Evolutionary conservation across 306 rosid genomes (phyloP).

Genomic region (Lathyrus sativus): DNA sequence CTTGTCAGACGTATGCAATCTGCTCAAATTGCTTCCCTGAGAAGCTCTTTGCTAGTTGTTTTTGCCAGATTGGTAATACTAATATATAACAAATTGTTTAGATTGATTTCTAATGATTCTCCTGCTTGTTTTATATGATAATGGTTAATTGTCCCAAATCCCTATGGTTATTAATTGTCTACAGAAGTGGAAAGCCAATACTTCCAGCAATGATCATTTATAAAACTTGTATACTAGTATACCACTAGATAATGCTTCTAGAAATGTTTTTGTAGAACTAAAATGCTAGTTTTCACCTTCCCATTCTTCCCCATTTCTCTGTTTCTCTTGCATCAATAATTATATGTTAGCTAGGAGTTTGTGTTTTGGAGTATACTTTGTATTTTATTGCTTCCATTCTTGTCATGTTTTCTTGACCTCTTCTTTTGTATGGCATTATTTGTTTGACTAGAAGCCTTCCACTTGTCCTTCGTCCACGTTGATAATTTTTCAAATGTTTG

Average conservation of each 20-base stretch:
- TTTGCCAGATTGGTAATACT: slow-evolving; percentile 86
- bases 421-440: slow-evolving; percentile 12
- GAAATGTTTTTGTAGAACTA: slow-evolving; percentile 9
- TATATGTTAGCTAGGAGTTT: background rate
- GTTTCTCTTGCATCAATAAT: slow-evolving; percentile 18
- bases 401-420: slow-evolving; percentile 10
- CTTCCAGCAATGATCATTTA: slow-evolving; percentile 19
- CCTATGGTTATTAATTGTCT: slow-evolving; percentile 16
- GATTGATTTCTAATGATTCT: slow-evolving; percentile 27
- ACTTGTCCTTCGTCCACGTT: background rate
- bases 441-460: slow-evolving; percentile 22
- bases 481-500: slow-evolving; percentile 28
- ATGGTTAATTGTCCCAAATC: slow-evolving; percentile 21
- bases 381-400: background rate
- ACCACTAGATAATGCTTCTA: slow-evolving; percentile 11
- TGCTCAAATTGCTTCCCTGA: slow-evolving; percentile 67
- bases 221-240: slow-evolving; percentile 12
- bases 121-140: slow-evolving; percentile 5
- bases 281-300: background rate
- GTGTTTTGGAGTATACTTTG: slow-evolving; percentile 1
- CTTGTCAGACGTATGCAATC: slow-evolving; percentile 89
- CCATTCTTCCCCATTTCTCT: background rate
- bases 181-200: slow-evolving; percentile 11
- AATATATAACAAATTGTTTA: slow-evolving; percentile 36
- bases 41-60: slow-evolving; percentile 83